A percentile compares a stretch with the other conserved stretches of the same genome.
Evolutionary conservation across 2,329 filamentous ascomycete genomes (phyloP).

Genomic region (Colletotrichum eleusines): DNA sequence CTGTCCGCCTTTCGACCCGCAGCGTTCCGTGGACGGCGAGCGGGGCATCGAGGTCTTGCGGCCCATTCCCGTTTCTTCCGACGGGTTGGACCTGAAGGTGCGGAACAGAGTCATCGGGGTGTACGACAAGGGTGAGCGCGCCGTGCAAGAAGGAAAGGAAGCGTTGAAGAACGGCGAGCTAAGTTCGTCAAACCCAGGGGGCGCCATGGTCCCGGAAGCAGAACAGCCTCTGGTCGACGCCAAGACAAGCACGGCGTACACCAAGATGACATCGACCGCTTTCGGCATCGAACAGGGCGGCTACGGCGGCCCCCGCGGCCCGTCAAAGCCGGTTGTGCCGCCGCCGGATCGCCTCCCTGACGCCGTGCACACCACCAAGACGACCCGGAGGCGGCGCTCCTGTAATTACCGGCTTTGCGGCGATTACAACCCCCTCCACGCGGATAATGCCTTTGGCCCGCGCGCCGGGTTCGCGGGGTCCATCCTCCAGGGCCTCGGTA

Average conservation of each 20-base stretch:
- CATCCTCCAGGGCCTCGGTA: constrained; percentile 61
- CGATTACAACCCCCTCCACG: constrained; percentile 63
- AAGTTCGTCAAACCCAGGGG: constrained; percentile 44
- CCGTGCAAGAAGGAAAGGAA: too few species aligned
- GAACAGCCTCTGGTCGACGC: constrained; percentile 55
- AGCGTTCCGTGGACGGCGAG: constrained; percentile 57
- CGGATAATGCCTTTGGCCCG: constrained; percentile 55
- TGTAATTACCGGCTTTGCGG: constrained; percentile 61
- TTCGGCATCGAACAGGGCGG: constrained; percentile 61
- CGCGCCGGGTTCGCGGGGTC: constrained; percentile 59
- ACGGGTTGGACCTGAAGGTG: constrained; percentile 54
- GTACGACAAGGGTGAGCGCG: constrained; percentile 55
- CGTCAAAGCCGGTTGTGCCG: constrained; percentile 48
- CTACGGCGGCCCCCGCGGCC: constrained; percentile 57
- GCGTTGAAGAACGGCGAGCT: neutral
- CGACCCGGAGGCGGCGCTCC: constrained; percentile 54
- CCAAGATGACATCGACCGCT: constrained; percentile 53
- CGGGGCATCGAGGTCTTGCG: constrained; percentile 54
- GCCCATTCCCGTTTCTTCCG: constrained; percentile 52
- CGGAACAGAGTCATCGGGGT: constrained; percentile 56
- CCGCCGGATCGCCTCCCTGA: constrained; percentile 54
- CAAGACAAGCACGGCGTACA: constrained; percentile 53
- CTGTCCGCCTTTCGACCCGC: constrained; percentile 55
- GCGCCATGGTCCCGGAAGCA: constrained; percentile 57
- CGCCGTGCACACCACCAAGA: constrained; percentile 53